Conservation (phyloP, 371 early-diverging fungal species). For the Batrachochytrium dendrobatidis region DNA sequence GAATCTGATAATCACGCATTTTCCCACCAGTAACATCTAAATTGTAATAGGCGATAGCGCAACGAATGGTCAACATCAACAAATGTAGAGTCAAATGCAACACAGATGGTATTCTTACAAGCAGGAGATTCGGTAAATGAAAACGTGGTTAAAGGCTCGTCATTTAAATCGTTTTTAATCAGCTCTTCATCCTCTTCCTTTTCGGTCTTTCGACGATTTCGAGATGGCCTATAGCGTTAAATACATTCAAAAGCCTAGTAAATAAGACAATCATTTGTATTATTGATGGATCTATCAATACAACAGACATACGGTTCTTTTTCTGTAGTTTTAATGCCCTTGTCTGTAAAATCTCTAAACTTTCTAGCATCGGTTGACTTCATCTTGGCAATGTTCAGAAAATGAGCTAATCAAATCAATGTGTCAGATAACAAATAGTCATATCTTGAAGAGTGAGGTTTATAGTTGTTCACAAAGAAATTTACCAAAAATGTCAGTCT, state of each 20-base stretch:
- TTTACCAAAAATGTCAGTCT: conserved; percentile 67
- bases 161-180: conserved; percentile 60
- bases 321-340: too few relatives aligned
- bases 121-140: conserved; percentile 82
- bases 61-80: background rate
- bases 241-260: conserved; percentile 18
- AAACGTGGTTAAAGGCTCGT: conserved; percentile 45
- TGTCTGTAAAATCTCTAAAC: background rate
- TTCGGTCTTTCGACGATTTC: conserved; percentile 86
- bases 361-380: conserved; percentile 21
- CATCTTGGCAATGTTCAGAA: conserved; percentile 37
- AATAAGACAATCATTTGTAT: background rate
- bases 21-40: conserved; percentile 80
- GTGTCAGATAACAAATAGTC: too few relatives aligned
- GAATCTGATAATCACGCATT: conserved; percentile 94
- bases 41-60: background rate
- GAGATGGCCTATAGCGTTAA: too few relatives aligned
- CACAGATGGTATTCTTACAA: conserved; percentile 44
- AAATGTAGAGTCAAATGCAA: background rate
- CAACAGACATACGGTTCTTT: background rate
- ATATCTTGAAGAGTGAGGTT: background rate
- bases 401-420: conserved; percentile 31
- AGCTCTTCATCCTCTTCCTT: conserved; percentile 93
- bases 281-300: background rate
- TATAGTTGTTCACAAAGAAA: background rate